Conservation (phyloP, 2,329 filamentous ascomycete genomes). For the Fusarium burgessii region DNA sequence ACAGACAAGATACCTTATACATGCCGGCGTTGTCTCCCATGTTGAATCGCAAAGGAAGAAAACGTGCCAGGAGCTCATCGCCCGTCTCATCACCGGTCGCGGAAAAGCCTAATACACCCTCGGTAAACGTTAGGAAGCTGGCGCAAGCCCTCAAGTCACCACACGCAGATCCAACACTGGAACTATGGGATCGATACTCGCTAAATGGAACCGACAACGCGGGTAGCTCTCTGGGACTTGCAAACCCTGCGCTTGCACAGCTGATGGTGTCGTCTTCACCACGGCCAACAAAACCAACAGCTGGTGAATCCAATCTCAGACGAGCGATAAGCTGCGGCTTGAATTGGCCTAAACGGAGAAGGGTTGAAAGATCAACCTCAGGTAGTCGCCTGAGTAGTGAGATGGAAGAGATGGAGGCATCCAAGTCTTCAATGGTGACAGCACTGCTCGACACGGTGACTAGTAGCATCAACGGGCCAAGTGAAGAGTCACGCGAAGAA, state of each 20-base stretch:
- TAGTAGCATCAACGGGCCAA: constrained; percentile 62
- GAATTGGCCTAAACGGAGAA: constrained; percentile 79
- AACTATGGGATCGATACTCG: constrained; percentile 83
- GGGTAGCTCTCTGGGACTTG: constrained; percentile 58
- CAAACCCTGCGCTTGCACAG: constrained; percentile 71
- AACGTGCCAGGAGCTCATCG: constrained; percentile 80
- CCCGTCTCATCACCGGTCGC: constrained; percentile 74
- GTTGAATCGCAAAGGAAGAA: constrained; percentile 66
- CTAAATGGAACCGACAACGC: constrained; percentile 56
- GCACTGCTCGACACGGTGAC: constrained; percentile 75
- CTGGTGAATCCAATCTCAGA: constrained; percentile 60
- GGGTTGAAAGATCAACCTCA: constrained; percentile 62
- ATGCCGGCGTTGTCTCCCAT: constrained; percentile 60
- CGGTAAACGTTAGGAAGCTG: constrained; percentile 69
- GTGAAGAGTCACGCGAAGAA: constrained; percentile 48
- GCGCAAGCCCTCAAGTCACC: constrained; percentile 72
- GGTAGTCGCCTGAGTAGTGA: constrained; percentile 50
- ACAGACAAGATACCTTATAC: constrained; percentile 57
- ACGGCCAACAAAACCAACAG: constrained; percentile 62
- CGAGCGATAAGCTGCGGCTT: constrained; percentile 76
- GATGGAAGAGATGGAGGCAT: constrained; percentile 58
- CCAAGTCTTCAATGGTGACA: constrained; percentile 69
- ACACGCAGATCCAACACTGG: constrained; percentile 77
- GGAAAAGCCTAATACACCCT: constrained; percentile 57
- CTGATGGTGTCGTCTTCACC: constrained; percentile 79